Percentiles rank a stretch among this genome's conserved stretches.
These are phyloP conservation scores for Curvularia spicifera DNA, from an alignment of 2,329 filamentous ascomycete genomes.

Conservation along the genomic window DNA sequence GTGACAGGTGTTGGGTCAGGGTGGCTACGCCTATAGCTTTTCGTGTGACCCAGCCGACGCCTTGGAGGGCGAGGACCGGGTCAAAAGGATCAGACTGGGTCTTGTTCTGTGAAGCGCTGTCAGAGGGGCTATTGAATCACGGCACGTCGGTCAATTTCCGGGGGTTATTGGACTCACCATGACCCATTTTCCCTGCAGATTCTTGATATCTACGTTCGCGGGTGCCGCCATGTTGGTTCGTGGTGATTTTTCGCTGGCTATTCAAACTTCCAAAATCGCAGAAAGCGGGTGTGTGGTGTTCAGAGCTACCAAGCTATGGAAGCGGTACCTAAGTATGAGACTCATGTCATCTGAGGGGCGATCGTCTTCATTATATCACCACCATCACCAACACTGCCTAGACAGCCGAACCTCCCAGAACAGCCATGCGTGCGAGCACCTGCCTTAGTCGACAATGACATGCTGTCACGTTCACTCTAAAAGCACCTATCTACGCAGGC, in stretches of 20 bases:
- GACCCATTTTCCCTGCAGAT: constrained; percentile 49
- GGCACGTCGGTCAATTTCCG: neutral
- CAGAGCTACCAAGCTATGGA: constrained; percentile 7
- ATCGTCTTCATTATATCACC: constrained; percentile 18
- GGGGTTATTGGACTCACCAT: constrained; percentile 35
- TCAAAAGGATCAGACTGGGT: constrained; percentile 72
- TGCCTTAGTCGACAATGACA: constrained; percentile 24
- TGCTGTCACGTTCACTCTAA: constrained; percentile 22
- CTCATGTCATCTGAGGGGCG: neutral
- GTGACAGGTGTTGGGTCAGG: constrained; percentile 67
- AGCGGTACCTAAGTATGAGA: neutral
- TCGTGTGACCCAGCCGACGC: constrained; percentile 68
- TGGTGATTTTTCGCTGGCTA: neutral
- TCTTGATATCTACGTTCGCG: constrained; percentile 39
- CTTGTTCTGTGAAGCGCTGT: constrained; percentile 67
- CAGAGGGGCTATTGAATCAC: constrained; percentile 1
- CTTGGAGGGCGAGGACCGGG: constrained; percentile 68
- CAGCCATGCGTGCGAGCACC: constrained; percentile 18
- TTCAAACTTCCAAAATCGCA: neutral
- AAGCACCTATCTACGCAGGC: constrained; percentile 6
- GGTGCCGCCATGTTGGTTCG: constrained; percentile 48
- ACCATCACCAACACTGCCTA: constrained; percentile 13
- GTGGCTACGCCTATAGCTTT: constrained; percentile 73
- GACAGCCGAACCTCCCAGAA: constrained; percentile 14
- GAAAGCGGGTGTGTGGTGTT: constrained; percentile 3